These are phyloP conservation scores for Neolentinus lepideus DNA, from an alignment of 1,284 basidiomycete genomes.

Conservation along the genomic window DNA sequence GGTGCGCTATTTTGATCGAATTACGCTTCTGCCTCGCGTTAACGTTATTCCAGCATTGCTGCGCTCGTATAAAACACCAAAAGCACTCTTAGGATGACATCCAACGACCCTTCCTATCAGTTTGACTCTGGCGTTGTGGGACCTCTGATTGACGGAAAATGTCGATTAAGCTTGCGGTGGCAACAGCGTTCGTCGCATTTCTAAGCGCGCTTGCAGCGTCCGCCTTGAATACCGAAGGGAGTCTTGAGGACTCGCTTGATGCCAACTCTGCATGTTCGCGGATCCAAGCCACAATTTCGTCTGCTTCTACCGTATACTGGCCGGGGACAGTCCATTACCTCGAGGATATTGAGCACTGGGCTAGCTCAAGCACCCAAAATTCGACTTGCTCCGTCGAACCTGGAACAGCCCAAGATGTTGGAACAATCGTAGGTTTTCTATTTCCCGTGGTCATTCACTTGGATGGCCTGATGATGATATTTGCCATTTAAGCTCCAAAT, in stretches of 20 bases:
- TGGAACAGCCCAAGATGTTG: slow-evolving; percentile 8
- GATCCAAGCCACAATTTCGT: not conserved
- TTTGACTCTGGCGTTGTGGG: not conserved
- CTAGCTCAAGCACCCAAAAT: slow-evolving; percentile 5
- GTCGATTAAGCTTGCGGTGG: not conserved
- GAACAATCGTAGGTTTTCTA: slow-evolving; percentile 8
- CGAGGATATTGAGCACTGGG: slow-evolving; percentile 7
- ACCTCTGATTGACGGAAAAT: not conserved
- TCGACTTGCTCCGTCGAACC: slow-evolving; percentile 10
- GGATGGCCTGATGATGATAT: not conserved
- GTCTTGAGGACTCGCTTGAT: not conserved
- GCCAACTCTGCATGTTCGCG: not conserved
- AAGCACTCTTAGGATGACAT: too few species aligned
- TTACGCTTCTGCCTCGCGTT: not conserved
- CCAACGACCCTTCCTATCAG: not conserved
- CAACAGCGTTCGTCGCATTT: not conserved
- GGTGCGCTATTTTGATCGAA: not conserved
- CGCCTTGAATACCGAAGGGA: too few species aligned
- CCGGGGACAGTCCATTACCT: not conserved
- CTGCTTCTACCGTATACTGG: not conserved
- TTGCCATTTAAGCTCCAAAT: slow-evolving; percentile 31
- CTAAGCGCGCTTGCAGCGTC: not conserved
- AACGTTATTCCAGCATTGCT: too few species aligned
- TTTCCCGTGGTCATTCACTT: too few species aligned
- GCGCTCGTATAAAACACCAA: too few species aligned